Conservation (phyloP, 2,329 filamentous ascomycete genomes). For the Monosporascus sp. region DNA sequence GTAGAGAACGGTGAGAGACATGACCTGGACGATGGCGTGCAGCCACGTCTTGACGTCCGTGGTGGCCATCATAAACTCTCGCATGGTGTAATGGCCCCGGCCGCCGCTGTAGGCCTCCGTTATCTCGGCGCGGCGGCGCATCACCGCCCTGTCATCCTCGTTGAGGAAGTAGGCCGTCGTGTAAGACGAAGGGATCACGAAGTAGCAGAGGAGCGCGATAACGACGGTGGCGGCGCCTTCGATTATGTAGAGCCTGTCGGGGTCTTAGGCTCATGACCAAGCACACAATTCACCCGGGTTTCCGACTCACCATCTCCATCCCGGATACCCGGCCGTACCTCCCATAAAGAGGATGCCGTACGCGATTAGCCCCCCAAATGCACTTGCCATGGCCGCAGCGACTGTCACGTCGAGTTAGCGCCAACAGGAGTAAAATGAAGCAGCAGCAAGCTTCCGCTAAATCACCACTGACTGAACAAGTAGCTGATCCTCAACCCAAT, state of each 20-base stretch:
- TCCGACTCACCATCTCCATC: constrained; percentile 13
- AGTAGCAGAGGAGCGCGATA: constrained; percentile 8
- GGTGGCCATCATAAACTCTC: constrained; percentile 13
- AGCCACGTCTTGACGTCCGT: constrained; percentile 15
- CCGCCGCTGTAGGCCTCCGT: constrained; percentile 15
- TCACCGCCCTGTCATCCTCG: constrained; percentile 14
- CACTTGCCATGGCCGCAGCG: constrained; percentile 11
- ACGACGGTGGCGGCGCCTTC: constrained; percentile 11
- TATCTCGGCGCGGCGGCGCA: constrained; percentile 14
- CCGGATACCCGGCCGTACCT: constrained; percentile 12
- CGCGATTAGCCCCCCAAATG: constrained; percentile 13
- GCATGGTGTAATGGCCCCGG: constrained; percentile 12
- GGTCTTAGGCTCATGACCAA: neutral
- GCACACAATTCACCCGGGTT: neutral
- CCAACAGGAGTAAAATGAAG: too few relatives aligned
- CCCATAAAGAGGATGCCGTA: constrained; percentile 14
- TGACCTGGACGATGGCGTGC: constrained; percentile 12
- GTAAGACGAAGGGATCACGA: constrained; percentile 13
- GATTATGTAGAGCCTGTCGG: constrained; percentile 13
- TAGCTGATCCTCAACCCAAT: constrained; percentile 16
- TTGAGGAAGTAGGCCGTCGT: constrained; percentile 16
- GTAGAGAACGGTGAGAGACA: constrained; percentile 14
- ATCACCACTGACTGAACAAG: constrained; percentile 7
- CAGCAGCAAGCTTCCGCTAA: neutral
- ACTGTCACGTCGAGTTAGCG: constrained; percentile 1